phyloP scores from a whole-genome alignment of 75 land plant genomes.

The Chamaecyparis obtusa region DNA sequence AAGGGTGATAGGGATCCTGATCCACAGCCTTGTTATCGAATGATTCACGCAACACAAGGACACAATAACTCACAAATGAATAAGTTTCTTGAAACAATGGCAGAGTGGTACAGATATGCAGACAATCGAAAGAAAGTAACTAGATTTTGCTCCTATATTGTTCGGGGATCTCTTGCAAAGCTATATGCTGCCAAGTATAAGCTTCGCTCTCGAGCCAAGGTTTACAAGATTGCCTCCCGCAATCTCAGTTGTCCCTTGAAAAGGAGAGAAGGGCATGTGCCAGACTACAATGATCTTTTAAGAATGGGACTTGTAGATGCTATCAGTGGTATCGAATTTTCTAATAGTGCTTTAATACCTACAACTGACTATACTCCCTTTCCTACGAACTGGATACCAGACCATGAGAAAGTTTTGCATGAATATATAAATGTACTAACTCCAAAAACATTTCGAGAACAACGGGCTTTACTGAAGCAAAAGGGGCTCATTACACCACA shows the following conservation, averaged over 20 bases:
- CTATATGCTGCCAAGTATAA: conserved; percentile 85
- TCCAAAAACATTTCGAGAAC: conserved; percentile 50
- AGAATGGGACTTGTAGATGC: conserved; percentile 74
- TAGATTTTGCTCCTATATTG: conserved; percentile 69
- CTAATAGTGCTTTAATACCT: conserved; percentile 50
- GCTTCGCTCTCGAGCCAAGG: conserved; percentile 70
- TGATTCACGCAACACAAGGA: conserved; percentile 70
- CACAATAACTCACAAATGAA: conserved; percentile 74
- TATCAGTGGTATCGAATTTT: conserved; percentile 58
- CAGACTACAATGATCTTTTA: conserved; percentile 62
- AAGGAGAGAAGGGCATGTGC: conserved; percentile 39
- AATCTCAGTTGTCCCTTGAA: conserved; percentile 66
- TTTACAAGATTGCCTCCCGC: conserved; percentile 61
- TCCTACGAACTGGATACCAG: conserved; percentile 64
- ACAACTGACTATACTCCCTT: conserved; percentile 63
- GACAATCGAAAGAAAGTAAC: conserved; percentile 71
- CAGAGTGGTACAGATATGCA: conserved; percentile 76
- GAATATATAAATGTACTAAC: conserved; percentile 56
- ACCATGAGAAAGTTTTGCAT: conserved; percentile 50
- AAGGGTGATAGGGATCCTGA: conserved; percentile 74
- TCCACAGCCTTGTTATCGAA: conserved; percentile 75
- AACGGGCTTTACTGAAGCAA: conserved; percentile 35
- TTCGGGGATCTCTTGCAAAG: conserved; percentile 65
- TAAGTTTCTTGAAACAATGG: conserved; percentile 67
- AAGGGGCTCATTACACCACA: conserved; percentile 51